phyloP scores from a whole-genome alignment of 2,329 filamentous ascomycete species.

The Cladosporium colombiae region DNA sequence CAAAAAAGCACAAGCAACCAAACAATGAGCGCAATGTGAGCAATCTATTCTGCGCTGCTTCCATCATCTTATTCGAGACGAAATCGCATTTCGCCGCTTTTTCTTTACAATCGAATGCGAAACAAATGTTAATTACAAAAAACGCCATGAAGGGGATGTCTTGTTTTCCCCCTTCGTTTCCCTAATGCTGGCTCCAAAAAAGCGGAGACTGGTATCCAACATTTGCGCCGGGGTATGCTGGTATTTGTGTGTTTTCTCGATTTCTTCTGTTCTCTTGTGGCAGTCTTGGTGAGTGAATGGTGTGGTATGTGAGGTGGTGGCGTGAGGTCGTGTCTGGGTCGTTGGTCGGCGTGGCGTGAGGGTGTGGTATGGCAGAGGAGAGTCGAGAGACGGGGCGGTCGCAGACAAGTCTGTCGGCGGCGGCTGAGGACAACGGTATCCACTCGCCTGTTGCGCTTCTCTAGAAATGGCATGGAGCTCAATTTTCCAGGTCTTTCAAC shows the following conservation, averaged over 20 bases:
- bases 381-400: neutral
- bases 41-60: constrained; percentile 5
- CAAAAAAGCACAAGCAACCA: neutral
- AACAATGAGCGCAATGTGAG: neutral
- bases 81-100: neutral
- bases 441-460: too few species aligned
- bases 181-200: neutral
- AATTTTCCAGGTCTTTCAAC: neutral
- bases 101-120: neutral
- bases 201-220: neutral
- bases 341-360: constrained; percentile 3
- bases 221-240: constrained; percentile 11
- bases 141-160: neutral
- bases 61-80: neutral
- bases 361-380: neutral
- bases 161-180: neutral
- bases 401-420: neutral
- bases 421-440: neutral
- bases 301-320: neutral
- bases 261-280: neutral
- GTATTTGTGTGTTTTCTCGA: constrained; percentile 1
- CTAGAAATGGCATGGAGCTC: neutral
- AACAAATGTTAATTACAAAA: neutral
- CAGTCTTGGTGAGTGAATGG: neutral
- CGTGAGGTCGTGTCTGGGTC: constrained; percentile 14